phyloP scores from a whole-genome alignment of 2,329 filamentous ascomycete genomes.

The Penicillium paneum region DNA sequence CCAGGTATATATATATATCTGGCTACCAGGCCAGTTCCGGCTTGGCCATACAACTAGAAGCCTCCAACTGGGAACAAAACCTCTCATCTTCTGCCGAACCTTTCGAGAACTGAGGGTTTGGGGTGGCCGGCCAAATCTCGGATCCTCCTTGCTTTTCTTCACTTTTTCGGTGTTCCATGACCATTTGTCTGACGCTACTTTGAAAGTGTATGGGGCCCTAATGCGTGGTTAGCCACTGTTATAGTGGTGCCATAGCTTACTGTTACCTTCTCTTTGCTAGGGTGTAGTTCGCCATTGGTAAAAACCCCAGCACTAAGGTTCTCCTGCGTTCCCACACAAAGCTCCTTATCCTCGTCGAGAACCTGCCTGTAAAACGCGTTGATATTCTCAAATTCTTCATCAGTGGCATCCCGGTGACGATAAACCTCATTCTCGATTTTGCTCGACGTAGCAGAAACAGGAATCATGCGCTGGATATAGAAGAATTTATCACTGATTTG shows the following conservation, averaged over 20 bases:
- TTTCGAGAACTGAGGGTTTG: not conserved
- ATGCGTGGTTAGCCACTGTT: conserved; percentile 10
- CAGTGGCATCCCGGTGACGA: conserved; percentile 56
- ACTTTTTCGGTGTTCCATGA: conserved; percentile 46
- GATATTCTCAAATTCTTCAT: conserved; percentile 57
- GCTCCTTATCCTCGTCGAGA: conserved; percentile 61
- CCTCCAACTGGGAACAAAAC: conserved; percentile 19
- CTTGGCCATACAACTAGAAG: conserved; percentile 11
- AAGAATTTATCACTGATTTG: conserved; percentile 51
- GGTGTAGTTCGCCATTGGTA: conserved; percentile 61
- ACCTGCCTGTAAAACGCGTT: conserved; percentile 61
- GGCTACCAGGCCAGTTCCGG: conserved; percentile 17
- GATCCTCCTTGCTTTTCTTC: conserved; percentile 44
- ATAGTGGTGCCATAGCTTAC: accelerated
- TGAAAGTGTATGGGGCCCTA: conserved; percentile 53
- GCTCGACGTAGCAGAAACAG: conserved; percentile 49
- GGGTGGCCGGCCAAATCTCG: conserved; percentile 52
- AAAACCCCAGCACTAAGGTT: conserved; percentile 61
- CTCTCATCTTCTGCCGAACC: conserved; percentile 15
- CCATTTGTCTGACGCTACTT: conserved; percentile 46
- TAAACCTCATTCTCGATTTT: conserved; percentile 62
- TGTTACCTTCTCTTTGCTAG: conserved; percentile 53
- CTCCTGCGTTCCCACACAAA: conserved; percentile 57
- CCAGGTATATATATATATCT: not conserved
- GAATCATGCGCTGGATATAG: conserved; percentile 62